A percentile compares a stretch with the other conserved stretches of the same genome.
Evolutionary conservation across 768 basidiomycete genomes (phyloP).

Genomic region (Amanita pallidorosea): DNA sequence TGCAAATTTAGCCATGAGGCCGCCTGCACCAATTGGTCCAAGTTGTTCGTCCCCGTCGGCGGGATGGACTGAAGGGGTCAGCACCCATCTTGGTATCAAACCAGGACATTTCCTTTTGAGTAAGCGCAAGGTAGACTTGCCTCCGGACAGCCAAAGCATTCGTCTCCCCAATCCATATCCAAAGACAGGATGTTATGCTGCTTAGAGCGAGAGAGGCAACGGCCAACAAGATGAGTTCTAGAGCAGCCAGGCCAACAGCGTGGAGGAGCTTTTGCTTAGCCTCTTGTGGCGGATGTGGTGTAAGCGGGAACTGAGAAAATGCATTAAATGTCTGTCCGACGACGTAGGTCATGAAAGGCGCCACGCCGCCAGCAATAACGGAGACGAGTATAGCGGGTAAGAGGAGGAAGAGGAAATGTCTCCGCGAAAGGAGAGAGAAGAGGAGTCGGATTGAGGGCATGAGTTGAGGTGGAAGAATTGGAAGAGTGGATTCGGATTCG

Average conservation of each 20-base stretch:
- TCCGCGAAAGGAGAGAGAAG: slow-evolving; percentile 53
- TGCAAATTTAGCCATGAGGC: slow-evolving; percentile 88
- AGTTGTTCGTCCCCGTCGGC: slow-evolving; percentile 24
- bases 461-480: neutral
- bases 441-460: slow-evolving; percentile 27
- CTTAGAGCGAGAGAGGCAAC: slow-evolving; percentile 59
- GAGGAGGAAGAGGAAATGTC: slow-evolving; percentile 46
- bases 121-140: slow-evolving; percentile 58
- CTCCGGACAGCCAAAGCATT: slow-evolving; percentile 60
- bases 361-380: slow-evolving; percentile 56
- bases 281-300: slow-evolving; percentile 18
- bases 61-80: slow-evolving; percentile 30
- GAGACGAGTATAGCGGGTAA: slow-evolving; percentile 58
- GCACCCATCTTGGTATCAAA: slow-evolving; percentile 73
- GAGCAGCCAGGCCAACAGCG: slow-evolving; percentile 46
- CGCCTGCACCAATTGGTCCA: slow-evolving; percentile 68
- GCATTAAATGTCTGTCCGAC: slow-evolving; percentile 69
- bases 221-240: slow-evolving; percentile 59
- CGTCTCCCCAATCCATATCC: slow-evolving; percentile 83
- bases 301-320: slow-evolving; percentile 47
- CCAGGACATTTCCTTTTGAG: slow-evolving; percentile 75
- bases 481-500: slow-evolving; percentile 7
- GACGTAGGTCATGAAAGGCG: slow-evolving; percentile 81
- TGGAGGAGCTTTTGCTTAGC: slow-evolving; percentile 43
- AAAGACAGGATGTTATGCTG: slow-evolving; percentile 65